These are phyloP conservation scores for Botrytis tulipae DNA, from an alignment of 2,329 filamentous ascomycete species.

Conservation along the genomic window DNA sequence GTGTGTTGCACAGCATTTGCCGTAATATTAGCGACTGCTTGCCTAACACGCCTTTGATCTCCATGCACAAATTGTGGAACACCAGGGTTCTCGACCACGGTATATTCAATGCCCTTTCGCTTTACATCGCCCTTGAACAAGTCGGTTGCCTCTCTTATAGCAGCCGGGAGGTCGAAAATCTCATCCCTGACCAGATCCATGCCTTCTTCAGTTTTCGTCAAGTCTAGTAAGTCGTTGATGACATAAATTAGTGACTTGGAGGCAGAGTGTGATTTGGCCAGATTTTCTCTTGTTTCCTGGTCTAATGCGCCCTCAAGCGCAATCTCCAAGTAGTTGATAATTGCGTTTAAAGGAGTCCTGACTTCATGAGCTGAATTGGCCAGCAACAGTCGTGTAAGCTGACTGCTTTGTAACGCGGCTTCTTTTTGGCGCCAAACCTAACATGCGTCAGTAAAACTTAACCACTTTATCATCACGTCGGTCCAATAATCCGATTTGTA, in stretches of 20 bases:
- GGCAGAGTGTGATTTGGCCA: constrained; percentile 81
- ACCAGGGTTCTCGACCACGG: constrained; percentile 64
- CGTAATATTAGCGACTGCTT: constrained; percentile 78
- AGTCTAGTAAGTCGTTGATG: constrained; percentile 85
- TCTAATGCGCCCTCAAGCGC: constrained; percentile 79
- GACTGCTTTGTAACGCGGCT: constrained; percentile 75
- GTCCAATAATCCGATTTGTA: background rate
- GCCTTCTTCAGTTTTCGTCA: constrained; percentile 86
- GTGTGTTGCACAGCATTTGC: constrained; percentile 86
- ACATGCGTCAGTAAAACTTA: background rate
- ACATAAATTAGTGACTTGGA: constrained; percentile 92
- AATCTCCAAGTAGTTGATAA: constrained; percentile 93
- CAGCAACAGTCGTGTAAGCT: constrained; percentile 73
- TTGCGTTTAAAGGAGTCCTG: constrained; percentile 84
- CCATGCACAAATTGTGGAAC: constrained; percentile 72
- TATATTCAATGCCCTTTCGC: constrained; percentile 71
- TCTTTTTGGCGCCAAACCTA: constrained; percentile 93
- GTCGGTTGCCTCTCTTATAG: constrained; percentile 73
- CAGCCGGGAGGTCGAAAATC: constrained; percentile 67
- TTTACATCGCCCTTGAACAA: constrained; percentile 72
- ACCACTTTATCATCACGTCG: background rate
- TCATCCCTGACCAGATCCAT: constrained; percentile 77
- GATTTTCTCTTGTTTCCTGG: constrained; percentile 77
- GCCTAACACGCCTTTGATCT: constrained; percentile 76
- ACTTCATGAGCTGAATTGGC: constrained; percentile 92